Evolutionary conservation across 345 rosid species (phyloP).

Genomic region (Camelina sativa): DNA sequence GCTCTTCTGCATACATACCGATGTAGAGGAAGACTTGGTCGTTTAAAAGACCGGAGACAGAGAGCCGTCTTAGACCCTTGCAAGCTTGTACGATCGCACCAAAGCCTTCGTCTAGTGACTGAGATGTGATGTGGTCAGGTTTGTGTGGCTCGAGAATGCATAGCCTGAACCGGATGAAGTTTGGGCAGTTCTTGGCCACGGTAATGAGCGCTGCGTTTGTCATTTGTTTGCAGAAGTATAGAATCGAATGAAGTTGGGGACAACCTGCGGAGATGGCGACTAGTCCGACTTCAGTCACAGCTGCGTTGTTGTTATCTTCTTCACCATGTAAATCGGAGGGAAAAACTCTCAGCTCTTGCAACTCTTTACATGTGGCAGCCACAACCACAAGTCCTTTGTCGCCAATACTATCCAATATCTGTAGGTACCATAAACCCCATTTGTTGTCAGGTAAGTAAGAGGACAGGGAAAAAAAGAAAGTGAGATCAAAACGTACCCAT

Average conservation of each 20-base stretch:
- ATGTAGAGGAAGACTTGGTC: conserved; percentile 87
- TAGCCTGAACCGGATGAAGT: conserved; percentile 82
- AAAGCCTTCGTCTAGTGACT: conserved; percentile 91
- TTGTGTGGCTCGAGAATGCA: conserved; percentile 76
- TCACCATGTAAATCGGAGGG: conserved; percentile 75
- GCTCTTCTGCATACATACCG: conserved; percentile 79
- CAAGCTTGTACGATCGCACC: conserved; percentile 89
- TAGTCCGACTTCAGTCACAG: conserved; percentile 87
- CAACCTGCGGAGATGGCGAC: conserved; percentile 89
- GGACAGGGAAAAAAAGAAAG: background rate
- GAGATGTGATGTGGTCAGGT: conserved; percentile 71
- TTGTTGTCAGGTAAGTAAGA: background rate
- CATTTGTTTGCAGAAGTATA: conserved; percentile 97
- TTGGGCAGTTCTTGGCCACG: conserved; percentile 80
- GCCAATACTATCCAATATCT: conserved; percentile 93
- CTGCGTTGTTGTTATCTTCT: conserved; percentile 50
- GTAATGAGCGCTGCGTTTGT: conserved; percentile 88
- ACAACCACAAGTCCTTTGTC: conserved; percentile 84
- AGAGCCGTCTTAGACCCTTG: conserved; percentile 72
- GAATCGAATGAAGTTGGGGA: conserved; percentile 75
- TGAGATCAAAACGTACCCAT: conserved; percentile 60
- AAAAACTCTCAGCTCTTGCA: conserved; percentile 88
- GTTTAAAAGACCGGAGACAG: conserved; percentile 77
- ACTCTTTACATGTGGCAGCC: conserved; percentile 79
- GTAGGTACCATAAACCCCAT: conserved; percentile 32